Base-by-base conservation (phyloP, 2,329 filamentous ascomycete species). In the Hypoxylon sp. region DNA sequence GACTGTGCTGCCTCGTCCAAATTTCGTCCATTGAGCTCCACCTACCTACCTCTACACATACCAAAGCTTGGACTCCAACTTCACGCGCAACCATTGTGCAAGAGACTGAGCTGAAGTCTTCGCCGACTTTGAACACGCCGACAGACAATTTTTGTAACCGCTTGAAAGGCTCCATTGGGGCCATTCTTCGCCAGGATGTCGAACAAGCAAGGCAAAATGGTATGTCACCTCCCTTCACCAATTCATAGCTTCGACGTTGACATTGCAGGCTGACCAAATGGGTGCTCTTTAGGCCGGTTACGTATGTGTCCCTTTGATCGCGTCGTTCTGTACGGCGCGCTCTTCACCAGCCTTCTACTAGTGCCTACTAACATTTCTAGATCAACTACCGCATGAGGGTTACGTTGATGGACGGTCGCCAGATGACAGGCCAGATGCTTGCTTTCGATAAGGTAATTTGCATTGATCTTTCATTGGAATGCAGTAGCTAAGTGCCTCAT, bases 361-460 rank as follows among this genome's bases (percentile, higher is more conserved):
- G 24, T 49, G 55, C 50, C 49, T 58, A 68, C 74, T 79, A 68
- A 78, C 71, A 59, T 68, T 68, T 74, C 62, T 77, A 98, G 96
- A 97, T 99, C 87, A 98, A 99, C 85, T 98, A 97, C 86, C 93
- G 95, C 81, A 98, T 99, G 94, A 91, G 95, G 78, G 91, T 97
- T 70, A 98, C 94, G 60, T 87, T 99, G 79, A 93, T 93, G 77
- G 96, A 99, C 83, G 93, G 93, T 70, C 90, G 96, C 76, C 93
- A 97, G 80, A 96, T 99, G 90, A 94, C 93, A 40, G 96, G 94
- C 67, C 93, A 98, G 80, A 97, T 99, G 93, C 88, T 99, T 72
- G 96, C 96, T 57, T 99, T 98, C 76, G 96, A 99, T 81, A 98
- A 98, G 88, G 93, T 95, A 81, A 62, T 73, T 63, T 7, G 14